Base-by-base conservation (phyloP, 371 early-diverging fungal genomes). In the Syncephalastrum contaminatum region DNA sequence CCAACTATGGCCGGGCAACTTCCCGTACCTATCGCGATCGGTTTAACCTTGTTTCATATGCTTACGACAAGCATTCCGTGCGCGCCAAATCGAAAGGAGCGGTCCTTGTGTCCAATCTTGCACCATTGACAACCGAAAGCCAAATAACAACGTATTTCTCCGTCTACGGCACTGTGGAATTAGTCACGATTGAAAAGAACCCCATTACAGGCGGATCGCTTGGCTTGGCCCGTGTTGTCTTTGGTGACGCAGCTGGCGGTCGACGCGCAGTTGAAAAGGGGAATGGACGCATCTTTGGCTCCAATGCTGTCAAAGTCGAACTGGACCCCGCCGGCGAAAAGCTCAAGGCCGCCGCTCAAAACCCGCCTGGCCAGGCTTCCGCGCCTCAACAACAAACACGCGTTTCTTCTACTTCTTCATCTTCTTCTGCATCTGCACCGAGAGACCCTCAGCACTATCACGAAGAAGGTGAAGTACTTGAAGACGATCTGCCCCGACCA, bases 271-370 rank as follows among this genome's bases (percentile, higher is more conserved):
- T 80, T 42, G 78, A 78, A 41, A 75, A 79, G 41, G 83, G 85
- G 27, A 81, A 86, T 55, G 80, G 83, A 12, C 70, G 80, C 15
- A 65, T 71, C 39, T 73, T 87, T 59, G 89, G 83, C 1, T 60
- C 77, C 18, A 67, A 72, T 4, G 58, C 53, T 18, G 75, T 88
- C 21, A 80, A 71, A 40, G 87, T 89, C n/a, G 78, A 82, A 54
- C 72, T 84, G 53, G 88, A 88, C 63, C 69, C 73, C 22, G 73
- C 64, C 62, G 87, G 69, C 12, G 53, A 58, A 10, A 69, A 65
- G 47, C 43, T 65, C 24, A 69, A 65, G 52, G 56, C 52, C 2
- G 60, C 60, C 1, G 49, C 5, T 39, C 48, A 20, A 27, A 61
- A 60, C 3, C 53, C 36, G n/a, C n/a, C 50, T 14, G 53, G 21